phyloP scores from a whole-genome alignment of 2,329 filamentous ascomycete species.

The Phialocephala subalpina region DNA sequence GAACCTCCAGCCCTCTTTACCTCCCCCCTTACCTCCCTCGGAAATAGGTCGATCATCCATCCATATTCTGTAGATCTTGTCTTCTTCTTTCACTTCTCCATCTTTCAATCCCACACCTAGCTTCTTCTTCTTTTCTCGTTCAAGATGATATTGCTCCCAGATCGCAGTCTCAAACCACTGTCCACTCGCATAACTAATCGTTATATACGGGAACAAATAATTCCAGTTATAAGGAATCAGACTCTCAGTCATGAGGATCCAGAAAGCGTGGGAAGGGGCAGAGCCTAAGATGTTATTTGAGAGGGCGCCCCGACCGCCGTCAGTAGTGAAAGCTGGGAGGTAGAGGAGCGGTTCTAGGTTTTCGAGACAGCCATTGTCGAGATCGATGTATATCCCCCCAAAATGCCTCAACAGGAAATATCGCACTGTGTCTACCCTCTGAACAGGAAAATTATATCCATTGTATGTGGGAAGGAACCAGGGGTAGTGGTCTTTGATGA shows the following conservation, averaged over 20 bases:
- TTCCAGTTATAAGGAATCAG: constrained; percentile 70
- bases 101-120: too few species aligned
- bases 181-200: constrained; percentile 77
- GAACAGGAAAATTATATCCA: constrained; percentile 74
- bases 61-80: constrained; percentile 33
- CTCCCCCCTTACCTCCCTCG: constrained; percentile 30
- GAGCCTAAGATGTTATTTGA: constrained; percentile 75
- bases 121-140: constrained; percentile 11
- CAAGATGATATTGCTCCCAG: constrained; percentile 67
- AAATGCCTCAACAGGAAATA: constrained; percentile 78
- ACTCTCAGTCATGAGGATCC: constrained; percentile 69
- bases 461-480: constrained; percentile 78
- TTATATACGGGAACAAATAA: constrained; percentile 76
- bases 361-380: constrained; percentile 71
- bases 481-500: constrained; percentile 73
- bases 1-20: constrained; percentile 39
- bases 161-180: constrained; percentile 75
- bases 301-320: constrained; percentile 45
- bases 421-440: constrained; percentile 75
- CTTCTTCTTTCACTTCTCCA: constrained; percentile 9
- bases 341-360: constrained; percentile 70
- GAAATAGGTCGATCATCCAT: constrained; percentile 36
- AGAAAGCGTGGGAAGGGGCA: constrained; percentile 74
- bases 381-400: constrained; percentile 77
- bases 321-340: constrained; percentile 73